Evolutionary conservation across 768 basidiomycete genomes (phyloP), one percentile per base, ranked within the genome.

Genomic region (Lactarius hengduanensis): DNA sequence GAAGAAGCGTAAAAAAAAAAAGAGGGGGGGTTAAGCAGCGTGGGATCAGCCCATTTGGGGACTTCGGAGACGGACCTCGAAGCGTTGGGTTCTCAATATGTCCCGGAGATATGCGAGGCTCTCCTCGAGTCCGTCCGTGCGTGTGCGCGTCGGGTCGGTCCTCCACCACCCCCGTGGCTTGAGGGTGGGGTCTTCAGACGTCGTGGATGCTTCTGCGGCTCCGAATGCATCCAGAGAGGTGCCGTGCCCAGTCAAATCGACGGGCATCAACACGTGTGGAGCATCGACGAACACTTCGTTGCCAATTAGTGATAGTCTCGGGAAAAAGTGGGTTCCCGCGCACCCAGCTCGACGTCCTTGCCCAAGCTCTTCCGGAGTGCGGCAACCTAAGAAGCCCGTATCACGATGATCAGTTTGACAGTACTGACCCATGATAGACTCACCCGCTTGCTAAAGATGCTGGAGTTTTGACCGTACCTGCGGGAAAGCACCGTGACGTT

Each of bases 101-200:
- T 88, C 85, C 69, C 80, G 82, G 28, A 94, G 75, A 57, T 77
- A 61, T 56, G 76, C 69, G 38, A 94, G 72, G 16, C 86, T 82
- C 11, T 86, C 85, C 18, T 84, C 82, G 26, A 92, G 73, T 7
- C 91, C 90, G 6, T 71, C 62, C 15, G 82, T 80, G 41, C 80
- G 76, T 36, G 83, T 85, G 57, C 82, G 80, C 8, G 84, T 83
- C 9, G 76, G 74, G 65, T 87, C 83, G 6, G 79, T 72, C 64
- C 77, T 84, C 86, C 86, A 94, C 92, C 92, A 94, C 4, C 80
- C 89, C 63, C 91, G 80, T 4, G 90, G 84, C 7, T 78, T 81
- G 32, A 83, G 75, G 26, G 83, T 75, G 4, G 84, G 85, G 70
- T 89, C 86, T 20, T 77, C 76, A 32, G 71, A 64, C 20, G 74